A percentile compares a stretch with the other conserved stretches of the same genome.
phyloP scores from a whole-genome alignment of 768 basidiomycete species.

The Vararia minispora region DNA sequence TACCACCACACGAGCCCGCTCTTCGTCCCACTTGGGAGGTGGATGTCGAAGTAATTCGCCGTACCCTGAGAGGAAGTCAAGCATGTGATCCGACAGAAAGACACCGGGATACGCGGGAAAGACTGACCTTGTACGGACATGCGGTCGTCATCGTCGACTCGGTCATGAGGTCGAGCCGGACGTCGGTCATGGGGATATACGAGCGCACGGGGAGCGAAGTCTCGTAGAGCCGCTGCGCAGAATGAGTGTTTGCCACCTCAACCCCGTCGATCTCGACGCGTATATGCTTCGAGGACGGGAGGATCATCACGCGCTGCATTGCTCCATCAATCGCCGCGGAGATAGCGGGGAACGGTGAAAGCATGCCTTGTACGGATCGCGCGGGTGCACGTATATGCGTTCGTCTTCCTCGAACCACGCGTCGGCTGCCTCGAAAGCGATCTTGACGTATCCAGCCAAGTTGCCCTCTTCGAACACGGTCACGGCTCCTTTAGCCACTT shows the following conservation, averaged over 20 bases:
- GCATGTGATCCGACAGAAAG: too few species aligned
- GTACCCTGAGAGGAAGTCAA: constrained; percentile 43
- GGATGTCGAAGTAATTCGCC: constrained; percentile 46
- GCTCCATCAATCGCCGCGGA: background rate
- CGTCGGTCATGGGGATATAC: constrained; percentile 51
- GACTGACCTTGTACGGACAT: constrained; percentile 56
- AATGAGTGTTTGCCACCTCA: constrained; percentile 46
- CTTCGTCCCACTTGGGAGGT: constrained; percentile 30
- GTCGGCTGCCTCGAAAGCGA: constrained; percentile 40
- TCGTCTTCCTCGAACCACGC: constrained; percentile 67
- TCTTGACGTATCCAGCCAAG: constrained; percentile 35
- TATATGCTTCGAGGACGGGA: constrained; percentile 49
- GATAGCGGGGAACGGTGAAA: background rate
- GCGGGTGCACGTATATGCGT: constrained; percentile 46
- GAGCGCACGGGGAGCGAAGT: constrained; percentile 44
- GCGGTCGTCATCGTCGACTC: constrained; percentile 33
- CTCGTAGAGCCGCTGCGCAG: constrained; percentile 46
- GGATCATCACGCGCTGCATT: constrained; percentile 54
- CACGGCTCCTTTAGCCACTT: constrained; percentile 28
- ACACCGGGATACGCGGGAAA: background rate
- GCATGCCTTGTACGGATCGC: constrained; percentile 57
- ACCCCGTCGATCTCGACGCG: constrained; percentile 48
- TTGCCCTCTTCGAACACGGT: constrained; percentile 25
- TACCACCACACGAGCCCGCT: constrained; percentile 59
- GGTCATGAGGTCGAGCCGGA: constrained; percentile 35